These are phyloP conservation scores for Lactuca saligna DNA, from an alignment of 129 eudicot species.

Conservation along the genomic window DNA sequence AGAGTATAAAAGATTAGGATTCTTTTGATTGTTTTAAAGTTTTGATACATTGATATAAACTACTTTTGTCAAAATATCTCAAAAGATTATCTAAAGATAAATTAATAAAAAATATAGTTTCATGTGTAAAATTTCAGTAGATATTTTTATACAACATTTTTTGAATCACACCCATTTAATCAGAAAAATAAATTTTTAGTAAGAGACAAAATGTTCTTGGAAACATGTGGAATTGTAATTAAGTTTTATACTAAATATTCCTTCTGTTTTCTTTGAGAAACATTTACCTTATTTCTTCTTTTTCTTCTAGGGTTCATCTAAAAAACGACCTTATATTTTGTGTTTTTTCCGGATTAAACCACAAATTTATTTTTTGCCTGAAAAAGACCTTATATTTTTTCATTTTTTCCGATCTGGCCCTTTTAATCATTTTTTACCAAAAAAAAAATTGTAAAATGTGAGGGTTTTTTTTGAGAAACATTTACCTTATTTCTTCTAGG, in stretches of 20 bases:
- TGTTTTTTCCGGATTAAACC: too few relatives aligned
- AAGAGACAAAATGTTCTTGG: neutral
- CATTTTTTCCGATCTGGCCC: too few relatives aligned
- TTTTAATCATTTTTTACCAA: too few relatives aligned
- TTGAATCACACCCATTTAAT: too few relatives aligned
- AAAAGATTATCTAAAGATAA: neutral
- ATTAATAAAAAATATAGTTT: neutral
- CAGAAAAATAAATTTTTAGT: neutral
- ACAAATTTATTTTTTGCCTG: too few relatives aligned
- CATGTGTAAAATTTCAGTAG: neutral
- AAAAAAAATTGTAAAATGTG: too few relatives aligned
- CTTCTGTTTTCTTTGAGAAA: neutral
- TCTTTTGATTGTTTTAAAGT: neutral
- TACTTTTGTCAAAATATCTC: slow-evolving; percentile 9
- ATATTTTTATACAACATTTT: neutral
- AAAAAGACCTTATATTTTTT: too few relatives aligned
- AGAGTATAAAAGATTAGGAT: neutral
- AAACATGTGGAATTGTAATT: neutral
- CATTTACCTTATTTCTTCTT: slow-evolving; percentile 11
- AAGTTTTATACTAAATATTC: neutral
- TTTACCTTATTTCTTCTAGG: too few relatives aligned
- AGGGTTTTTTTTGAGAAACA: too few relatives aligned
- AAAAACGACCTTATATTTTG: too few relatives aligned
- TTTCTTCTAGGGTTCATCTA: too few relatives aligned
- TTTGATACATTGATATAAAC: neutral